phyloP scores from a whole-genome alignment of 2,329 filamentous ascomycete genomes.

The Aspergillus versicolor region DNA sequence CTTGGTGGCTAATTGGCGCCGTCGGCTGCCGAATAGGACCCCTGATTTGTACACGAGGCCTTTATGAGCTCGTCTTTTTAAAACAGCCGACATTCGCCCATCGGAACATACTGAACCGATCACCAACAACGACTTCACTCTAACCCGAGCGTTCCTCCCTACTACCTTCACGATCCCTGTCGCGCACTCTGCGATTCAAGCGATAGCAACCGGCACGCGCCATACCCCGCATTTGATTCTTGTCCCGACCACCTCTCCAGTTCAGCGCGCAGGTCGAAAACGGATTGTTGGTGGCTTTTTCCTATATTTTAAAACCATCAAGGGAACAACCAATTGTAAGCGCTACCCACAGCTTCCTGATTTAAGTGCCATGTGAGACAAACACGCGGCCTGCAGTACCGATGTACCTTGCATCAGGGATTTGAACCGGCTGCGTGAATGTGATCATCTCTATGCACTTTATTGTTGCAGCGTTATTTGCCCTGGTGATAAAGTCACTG shows the following conservation, averaged over 20 bases:
- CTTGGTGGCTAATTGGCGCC: not conserved
- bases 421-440: not conserved
- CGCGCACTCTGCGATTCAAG: conserved; percentile 5
- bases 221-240: conserved; percentile 19
- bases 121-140: not conserved
- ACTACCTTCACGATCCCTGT: conserved; percentile 1
- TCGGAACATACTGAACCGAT: not conserved
- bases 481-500: not conserved
- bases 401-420: not conserved
- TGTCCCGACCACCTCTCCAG: conserved; percentile 6
- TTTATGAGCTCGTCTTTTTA: not conserved
- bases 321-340: conserved; percentile 12
- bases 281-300: conserved; percentile 1
- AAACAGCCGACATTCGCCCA: not conserved
- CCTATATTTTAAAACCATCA: not conserved
- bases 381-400: not conserved
- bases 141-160: not conserved
- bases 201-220: conserved; percentile 13
- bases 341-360: not conserved
- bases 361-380: not conserved
- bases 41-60: not conserved
- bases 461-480: not conserved
- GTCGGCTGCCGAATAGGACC: not conserved
- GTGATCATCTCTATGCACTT: not conserved
- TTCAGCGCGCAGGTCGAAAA: conserved; percentile 7